A percentile compares a stretch with the other conserved stretches of the same genome.
Evolutionary conservation across 2,329 filamentous ascomycete species (phyloP).

Genomic region (Thielaviopsis cerberus): DNA sequence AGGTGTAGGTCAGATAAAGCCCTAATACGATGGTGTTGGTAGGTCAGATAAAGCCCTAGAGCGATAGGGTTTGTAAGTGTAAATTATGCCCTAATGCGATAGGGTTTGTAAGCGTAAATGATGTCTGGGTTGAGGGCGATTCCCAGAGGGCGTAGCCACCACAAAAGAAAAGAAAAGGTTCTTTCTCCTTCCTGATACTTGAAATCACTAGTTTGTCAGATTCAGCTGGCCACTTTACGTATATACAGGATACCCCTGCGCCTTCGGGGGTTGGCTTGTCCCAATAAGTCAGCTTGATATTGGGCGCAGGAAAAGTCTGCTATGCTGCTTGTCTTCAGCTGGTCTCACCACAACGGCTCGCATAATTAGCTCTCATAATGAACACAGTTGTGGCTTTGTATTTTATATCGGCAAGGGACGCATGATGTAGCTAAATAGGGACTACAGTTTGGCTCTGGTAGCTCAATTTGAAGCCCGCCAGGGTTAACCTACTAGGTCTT

Average conservation of each 20-base stretch:
- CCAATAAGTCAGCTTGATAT: neutral
- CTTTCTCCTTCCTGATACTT: neutral
- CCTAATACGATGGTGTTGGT: too few species aligned
- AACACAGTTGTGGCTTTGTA: neutral
- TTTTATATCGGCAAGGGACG: neutral
- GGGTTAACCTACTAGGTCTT: too few species aligned
- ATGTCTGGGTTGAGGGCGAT: too few species aligned
- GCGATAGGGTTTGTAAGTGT: too few species aligned
- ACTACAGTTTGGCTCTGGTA: neutral
- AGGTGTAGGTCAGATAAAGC: too few species aligned
- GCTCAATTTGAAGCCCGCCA: neutral
- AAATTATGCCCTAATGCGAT: too few species aligned
- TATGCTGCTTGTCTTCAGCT: neutral
- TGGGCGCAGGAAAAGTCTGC: neutral
- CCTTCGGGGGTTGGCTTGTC: neutral
- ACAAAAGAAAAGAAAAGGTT: neutral
- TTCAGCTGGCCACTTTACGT: neutral
- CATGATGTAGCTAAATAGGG: neutral
- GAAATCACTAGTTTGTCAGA: neutral
- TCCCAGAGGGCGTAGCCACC: neutral
- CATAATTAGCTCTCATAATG: too few species aligned
- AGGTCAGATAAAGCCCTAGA: too few species aligned
- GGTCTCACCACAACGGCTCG: neutral
- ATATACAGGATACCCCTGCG: neutral
- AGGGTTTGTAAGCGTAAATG: too few species aligned